Evolutionary conservation across 139 green algal species (phyloP).

Genomic region (Ettlia oleoabundans): DNA sequence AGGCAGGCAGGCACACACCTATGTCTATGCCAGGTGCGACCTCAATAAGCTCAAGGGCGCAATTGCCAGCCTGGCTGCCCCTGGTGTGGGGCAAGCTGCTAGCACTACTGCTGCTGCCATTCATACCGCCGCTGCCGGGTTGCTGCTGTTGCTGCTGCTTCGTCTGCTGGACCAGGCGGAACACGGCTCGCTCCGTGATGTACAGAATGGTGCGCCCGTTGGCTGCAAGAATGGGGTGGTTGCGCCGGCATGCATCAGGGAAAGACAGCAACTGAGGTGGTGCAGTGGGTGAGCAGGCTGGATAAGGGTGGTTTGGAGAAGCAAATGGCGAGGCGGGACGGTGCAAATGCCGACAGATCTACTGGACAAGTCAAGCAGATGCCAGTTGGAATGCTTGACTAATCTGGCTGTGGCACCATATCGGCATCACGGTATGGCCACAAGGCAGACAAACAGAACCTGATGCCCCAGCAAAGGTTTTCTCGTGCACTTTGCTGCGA

Average conservation of each 20-base stretch:
- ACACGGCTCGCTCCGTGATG: slow-evolving; percentile 60
- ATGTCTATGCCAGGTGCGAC: slow-evolving; percentile 59
- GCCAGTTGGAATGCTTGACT: too few relatives aligned
- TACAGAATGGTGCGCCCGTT: slow-evolving; percentile 44
- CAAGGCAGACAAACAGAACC: not conserved
- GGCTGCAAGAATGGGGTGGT: not conserved
- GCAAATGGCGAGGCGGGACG: too few relatives aligned
- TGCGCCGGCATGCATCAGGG: not conserved
- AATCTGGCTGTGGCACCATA: too few relatives aligned
- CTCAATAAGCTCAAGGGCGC: slow-evolving; percentile 48
- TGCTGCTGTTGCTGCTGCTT: not conserved
- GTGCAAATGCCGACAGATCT: too few relatives aligned
- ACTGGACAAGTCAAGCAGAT: too few relatives aligned
- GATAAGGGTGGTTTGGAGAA: too few relatives aligned
- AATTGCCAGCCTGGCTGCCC: not conserved
- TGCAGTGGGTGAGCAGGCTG: too few relatives aligned
- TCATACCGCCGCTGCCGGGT: too few relatives aligned
- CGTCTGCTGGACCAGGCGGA: slow-evolving; percentile 25
- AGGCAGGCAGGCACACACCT: not conserved
- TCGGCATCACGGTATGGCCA: too few relatives aligned
- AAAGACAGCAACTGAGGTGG: too few relatives aligned
- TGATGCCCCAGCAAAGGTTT: slow-evolving; percentile 45
- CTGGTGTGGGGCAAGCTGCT: too few relatives aligned
- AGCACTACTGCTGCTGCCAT: not conserved
- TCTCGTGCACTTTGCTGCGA: slow-evolving; percentile 35